Base-by-base conservation (phyloP, 805 yeast species). In the Wickerhamomyces bisporus region DNA sequence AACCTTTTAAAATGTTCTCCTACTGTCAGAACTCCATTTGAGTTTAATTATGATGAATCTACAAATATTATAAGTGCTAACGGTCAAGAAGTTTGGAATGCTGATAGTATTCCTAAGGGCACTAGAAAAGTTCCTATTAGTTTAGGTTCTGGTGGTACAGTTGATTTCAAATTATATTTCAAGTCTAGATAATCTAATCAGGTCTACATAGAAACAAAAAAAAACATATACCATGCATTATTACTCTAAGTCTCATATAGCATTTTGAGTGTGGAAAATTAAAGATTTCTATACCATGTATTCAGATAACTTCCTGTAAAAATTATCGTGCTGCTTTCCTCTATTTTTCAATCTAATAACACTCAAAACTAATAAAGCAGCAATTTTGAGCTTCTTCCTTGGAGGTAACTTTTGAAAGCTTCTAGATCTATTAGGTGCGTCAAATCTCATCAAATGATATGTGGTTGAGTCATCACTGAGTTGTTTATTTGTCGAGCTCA, bases 21-120 rank as follows among this genome's bases (percentile, higher is more conserved):
- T 7, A 7, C 10, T 7, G 24, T 21, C 24, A 21, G 10, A 21
- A 7, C 10, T 21, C 24, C 35, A 10, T 32, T 34, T 8, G 29
- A 36, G 16, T 32, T 38, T 34, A 8, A 17, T 23, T 29, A 24
- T 34, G 36, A 38, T 38, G 42, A 32, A 35, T 15, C 27, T 6
- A 29, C 44, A 1, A 38, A 38, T 3, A 6, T 32, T 6, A 3
- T 41, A 5, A 19, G 29, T 3, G 30, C 38, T 4, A 34, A 26
- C 27, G 29, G 28, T 16, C 19, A 19, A 5, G 28, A 35, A 19
- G 30, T 34, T 23, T 43, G 44, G 44, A 37, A 39, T 26, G 44
- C 47, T 21, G 44, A 40, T 16, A 30, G 34, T n/a, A 25, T 29
- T 8, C 44, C 47, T 23, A 14, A 17, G 15, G 40, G 45, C 7